Conservation (phyloP, 2,329 filamentous ascomycete species). For the Bretziella fagacearum region DNA sequence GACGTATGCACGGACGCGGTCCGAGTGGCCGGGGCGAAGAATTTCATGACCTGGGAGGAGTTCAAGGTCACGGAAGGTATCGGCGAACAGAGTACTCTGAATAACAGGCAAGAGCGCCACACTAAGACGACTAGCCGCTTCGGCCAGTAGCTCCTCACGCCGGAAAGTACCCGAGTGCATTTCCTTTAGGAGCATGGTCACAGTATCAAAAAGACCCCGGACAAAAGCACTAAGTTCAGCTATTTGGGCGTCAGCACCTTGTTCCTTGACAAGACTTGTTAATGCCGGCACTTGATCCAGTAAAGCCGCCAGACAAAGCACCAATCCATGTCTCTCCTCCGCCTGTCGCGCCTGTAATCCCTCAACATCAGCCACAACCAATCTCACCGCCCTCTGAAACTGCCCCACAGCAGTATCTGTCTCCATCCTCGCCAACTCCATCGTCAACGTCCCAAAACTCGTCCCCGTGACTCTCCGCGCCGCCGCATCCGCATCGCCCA, state of each 20-base stretch:
- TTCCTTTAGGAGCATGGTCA: conserved; percentile 18
- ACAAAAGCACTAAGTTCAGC: background rate
- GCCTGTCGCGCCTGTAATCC: conserved; percentile 39
- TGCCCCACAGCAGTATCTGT: conserved; percentile 17
- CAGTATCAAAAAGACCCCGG: background rate
- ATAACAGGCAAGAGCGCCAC: conserved; percentile 31
- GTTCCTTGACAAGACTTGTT: conserved; percentile 21
- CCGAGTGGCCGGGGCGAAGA: background rate
- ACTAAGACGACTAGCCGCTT: conserved; percentile 42
- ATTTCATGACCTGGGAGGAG: conserved; percentile 5
- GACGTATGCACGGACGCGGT: conserved; percentile 13
- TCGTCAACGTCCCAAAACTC: conserved; percentile 46
- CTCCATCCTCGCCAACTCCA: conserved; percentile 22
- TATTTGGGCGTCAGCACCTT: background rate
- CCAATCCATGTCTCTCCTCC: conserved; percentile 52
- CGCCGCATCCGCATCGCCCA: conserved; percentile 59
- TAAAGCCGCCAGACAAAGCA: conserved; percentile 44
- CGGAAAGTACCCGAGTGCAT: conserved; percentile 31
- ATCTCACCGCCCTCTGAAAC: conserved; percentile 23
- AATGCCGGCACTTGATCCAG: conserved; percentile 30
- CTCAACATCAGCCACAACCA: conserved; percentile 29
- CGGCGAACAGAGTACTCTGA: conserved; percentile 1
- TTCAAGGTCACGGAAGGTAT: background rate
- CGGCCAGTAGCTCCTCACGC: conserved; percentile 47
- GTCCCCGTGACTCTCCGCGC: conserved; percentile 56